A percentile compares a stretch with the other conserved stretches of the same genome.
These are phyloP conservation scores for Xylaria palmicola DNA, from an alignment of 495 filamentous ascomycete species.

Conservation along the genomic window DNA sequence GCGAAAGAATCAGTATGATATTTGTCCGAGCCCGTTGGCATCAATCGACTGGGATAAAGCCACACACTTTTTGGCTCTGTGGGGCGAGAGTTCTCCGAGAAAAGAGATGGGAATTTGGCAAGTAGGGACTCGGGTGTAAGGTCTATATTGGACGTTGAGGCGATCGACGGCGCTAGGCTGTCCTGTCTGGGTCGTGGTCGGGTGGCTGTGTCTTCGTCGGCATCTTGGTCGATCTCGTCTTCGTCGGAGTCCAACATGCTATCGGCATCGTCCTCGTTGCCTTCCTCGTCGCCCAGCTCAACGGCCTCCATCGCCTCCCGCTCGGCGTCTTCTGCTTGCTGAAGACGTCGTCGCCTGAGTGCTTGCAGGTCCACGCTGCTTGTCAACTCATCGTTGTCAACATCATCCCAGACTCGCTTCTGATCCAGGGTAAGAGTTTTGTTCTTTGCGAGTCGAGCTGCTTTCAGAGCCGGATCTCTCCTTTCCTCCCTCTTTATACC, in stretches of 20 bases:
- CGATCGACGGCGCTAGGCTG: constrained; percentile 52
- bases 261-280: constrained; percentile 61
- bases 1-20: neutral
- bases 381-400: constrained; percentile 74
- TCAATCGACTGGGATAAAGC: neutral
- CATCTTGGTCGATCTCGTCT: constrained; percentile 38
- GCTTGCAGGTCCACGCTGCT: constrained; percentile 75
- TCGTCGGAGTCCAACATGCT: constrained; percentile 66
- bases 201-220: constrained; percentile 42
- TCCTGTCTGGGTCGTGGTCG: constrained; percentile 46
- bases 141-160: constrained; percentile 64
- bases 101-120: constrained; percentile 78
- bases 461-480: constrained; percentile 73
- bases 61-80: constrained; percentile 56
- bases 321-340: constrained; percentile 55
- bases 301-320: constrained; percentile 37
- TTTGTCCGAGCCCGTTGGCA: no score
- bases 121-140: constrained; percentile 67
- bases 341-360: constrained; percentile 63
- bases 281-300: constrained; percentile 36
- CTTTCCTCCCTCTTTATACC: constrained; percentile 78
- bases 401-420: constrained; percentile 91
- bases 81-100: constrained; percentile 56
- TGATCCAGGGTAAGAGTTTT: constrained; percentile 80
- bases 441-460: constrained; percentile 71